phyloP scores from a whole-genome alignment of 1,139 yeast genomes.

The Geotrichum bryndzae region DNA sequence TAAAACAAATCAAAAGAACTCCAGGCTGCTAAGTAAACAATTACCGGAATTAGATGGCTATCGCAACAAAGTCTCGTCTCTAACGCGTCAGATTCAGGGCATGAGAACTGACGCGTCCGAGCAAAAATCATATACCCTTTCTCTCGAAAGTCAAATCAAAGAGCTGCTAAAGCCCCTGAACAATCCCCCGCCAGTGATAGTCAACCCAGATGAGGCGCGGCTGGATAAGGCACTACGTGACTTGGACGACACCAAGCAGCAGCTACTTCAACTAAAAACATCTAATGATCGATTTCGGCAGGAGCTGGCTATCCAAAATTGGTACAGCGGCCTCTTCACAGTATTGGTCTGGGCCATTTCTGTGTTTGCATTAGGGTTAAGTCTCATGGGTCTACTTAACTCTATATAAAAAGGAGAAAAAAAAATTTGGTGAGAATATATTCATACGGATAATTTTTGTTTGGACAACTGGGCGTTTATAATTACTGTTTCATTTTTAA shows the following conservation, averaged over 20 bases:
- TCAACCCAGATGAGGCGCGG: background rate
- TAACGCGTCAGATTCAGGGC: background rate
- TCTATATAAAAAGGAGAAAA: slow-evolving; percentile 20
- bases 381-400: slow-evolving; percentile 27
- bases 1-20: slow-evolving; percentile 11
- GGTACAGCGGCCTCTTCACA: background rate
- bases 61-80: background rate
- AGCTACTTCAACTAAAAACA: background rate
- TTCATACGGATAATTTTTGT: background rate
- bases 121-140: background rate
- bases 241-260: background rate
- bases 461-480: background rate
- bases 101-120: background rate
- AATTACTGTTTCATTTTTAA: background rate
- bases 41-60: background rate
- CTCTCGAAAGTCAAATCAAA: background rate
- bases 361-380: slow-evolving; percentile 27
- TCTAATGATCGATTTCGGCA: background rate
- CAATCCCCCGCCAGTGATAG: background rate
- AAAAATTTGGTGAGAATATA: background rate
- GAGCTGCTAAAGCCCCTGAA: background rate
- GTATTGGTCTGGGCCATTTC: slow-evolving; percentile 25
- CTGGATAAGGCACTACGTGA: background rate
- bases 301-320: background rate
- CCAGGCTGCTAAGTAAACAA: background rate